Evolutionary conservation across 2,329 filamentous ascomycete genomes (phyloP), one percentile per base, ranked within the genome.

Genomic region (Ascochyta lentis): DNA sequence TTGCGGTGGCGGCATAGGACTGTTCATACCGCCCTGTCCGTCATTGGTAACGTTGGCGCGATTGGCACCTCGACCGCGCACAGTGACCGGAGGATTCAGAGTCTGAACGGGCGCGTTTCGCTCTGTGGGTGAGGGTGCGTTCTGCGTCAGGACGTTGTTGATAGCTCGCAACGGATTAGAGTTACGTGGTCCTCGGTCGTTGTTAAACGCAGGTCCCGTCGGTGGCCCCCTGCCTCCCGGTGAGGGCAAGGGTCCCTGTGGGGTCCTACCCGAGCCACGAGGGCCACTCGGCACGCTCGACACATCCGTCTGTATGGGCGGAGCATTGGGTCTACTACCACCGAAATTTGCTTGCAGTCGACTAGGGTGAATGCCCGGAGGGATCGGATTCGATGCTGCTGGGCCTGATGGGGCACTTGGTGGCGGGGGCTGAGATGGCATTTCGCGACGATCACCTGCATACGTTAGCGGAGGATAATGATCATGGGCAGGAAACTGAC

Each of bases 311-410:
- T 73, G 71, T 6, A 74, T 56, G n/a, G 70, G 57, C 23, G 44
- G 49, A 15, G 44, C 43, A 10, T 37, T 53, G 6, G 54, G 35
- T 27, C 54, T 29, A 19, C 22, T 52, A 15, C 49, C 44, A 19
- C 54, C 39, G 9, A 57, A 52, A 16, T 51, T 50, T 16, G 44
- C 76, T 37, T 77, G 79, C 41, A 84, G 69, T 34, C 83, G 78
- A 63, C 84, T 83, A 10, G 83, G 83, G 65, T 85, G 83, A 41
- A 86, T 78, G 29, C 82, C 81, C 22, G 75, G 70, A 15, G 75
- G 69, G 33, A 80, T 77, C 8, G 38, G 70, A 60, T 10, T 68
- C 46, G 27, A 71, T 51, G 42, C 48, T 33, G 53, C 42, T 23
- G 67, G 66, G 8, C 67, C 68, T 6, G 75, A 68, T 37, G 76